Evolutionary conservation across 2,329 filamentous ascomycete genomes (phyloP).

Genomic region (Claviceps fusiformis): DNA sequence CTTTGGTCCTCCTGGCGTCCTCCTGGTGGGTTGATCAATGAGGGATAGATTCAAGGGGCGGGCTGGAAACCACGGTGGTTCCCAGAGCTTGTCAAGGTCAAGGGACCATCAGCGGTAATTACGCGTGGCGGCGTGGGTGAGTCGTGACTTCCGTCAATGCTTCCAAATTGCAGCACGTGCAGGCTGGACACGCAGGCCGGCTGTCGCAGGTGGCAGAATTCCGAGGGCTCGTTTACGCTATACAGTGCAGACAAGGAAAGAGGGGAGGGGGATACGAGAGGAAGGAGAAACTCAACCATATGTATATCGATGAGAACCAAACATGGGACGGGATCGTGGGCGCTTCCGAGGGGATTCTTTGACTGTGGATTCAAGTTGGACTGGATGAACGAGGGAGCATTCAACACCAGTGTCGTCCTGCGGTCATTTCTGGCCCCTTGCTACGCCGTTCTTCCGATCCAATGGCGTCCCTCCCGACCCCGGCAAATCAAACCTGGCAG

Average conservation of each 20-base stretch:
- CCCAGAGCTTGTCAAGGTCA: not conserved
- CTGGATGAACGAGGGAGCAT: too few species aligned
- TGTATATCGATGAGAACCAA: not conserved
- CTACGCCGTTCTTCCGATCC: not conserved
- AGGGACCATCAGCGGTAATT: not conserved
- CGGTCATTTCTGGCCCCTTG: not conserved
- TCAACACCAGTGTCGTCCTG: not conserved
- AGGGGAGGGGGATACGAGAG: not conserved
- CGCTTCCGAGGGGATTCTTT: too few species aligned
- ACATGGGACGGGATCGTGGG: too few species aligned
- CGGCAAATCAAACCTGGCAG: not conserved
- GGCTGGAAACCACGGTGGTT: not conserved
- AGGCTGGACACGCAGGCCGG: not conserved
- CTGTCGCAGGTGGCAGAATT: not conserved
- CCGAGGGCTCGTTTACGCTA: not conserved
- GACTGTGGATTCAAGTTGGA: not conserved
- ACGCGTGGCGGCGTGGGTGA: not conserved
- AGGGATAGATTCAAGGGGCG: not conserved
- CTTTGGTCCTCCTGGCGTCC: not conserved
- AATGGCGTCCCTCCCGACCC: not conserved
- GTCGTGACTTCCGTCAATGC: constrained; percentile 1
- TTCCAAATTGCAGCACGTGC: not conserved
- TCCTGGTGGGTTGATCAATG: not conserved
- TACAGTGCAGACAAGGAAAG: not conserved
- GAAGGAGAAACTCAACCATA: not conserved